These are phyloP conservation scores for Sordaria brevicollis DNA, from an alignment of 495 filamentous ascomycete species.

Conservation along the genomic window DNA sequence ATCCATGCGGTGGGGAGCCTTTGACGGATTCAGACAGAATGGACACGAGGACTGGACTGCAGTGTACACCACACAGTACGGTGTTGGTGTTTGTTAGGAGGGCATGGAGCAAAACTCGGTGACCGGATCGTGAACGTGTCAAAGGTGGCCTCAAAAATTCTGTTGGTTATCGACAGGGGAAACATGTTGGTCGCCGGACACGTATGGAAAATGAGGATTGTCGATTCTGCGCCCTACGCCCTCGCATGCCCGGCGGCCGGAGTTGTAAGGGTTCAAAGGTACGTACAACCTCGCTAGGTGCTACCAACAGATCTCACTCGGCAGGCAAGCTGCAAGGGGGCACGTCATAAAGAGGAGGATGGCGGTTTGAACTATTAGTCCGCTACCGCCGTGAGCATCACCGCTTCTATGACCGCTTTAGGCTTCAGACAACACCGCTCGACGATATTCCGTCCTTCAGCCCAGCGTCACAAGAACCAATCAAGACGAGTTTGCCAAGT, in stretches of 20 bases:
- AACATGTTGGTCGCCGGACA: neutral
- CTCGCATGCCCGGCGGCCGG: neutral
- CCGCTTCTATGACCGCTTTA: neutral
- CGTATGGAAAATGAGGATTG: neutral
- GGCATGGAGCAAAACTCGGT: neutral
- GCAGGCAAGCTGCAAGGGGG: neutral
- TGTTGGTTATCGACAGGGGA: neutral
- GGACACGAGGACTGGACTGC: neutral
- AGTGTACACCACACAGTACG: neutral
- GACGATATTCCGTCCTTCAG: neutral
- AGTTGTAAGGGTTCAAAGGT: neutral
- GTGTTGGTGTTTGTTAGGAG: neutral
- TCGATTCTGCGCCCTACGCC: neutral
- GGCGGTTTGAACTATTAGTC: neutral
- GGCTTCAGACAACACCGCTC: neutral
- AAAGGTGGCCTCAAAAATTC: neutral
- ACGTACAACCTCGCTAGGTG: neutral
- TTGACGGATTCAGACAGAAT: neutral
- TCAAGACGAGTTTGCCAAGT: neutral
- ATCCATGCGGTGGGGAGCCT: neutral
- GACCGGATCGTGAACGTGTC: neutral
- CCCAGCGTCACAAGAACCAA: neutral
- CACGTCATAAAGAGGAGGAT: neutral
- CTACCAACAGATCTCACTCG: neutral
- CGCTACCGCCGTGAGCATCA: neutral